Conservation (phyloP, 176 grass and related monocot species). For the Raddia distichophylla region DNA sequence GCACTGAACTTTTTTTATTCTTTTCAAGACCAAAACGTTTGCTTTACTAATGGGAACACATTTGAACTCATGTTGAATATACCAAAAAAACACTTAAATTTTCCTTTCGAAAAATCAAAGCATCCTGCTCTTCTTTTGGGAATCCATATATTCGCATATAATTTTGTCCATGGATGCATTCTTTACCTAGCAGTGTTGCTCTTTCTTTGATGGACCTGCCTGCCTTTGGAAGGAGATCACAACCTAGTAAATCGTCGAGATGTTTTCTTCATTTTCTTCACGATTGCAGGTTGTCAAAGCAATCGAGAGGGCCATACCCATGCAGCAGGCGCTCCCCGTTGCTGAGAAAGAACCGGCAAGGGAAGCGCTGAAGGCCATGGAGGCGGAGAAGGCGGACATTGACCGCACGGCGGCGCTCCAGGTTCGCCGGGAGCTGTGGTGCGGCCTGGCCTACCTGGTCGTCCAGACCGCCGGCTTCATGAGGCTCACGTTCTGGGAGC, state of each 20-base stretch:
- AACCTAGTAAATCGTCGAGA: constrained; percentile 59
- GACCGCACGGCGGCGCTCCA: constrained; percentile 41
- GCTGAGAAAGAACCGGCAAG: constrained; percentile 15
- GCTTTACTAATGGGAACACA: not conserved
- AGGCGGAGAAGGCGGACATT: constrained; percentile 64
- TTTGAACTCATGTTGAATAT: not conserved
- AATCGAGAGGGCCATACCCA: constrained; percentile 65
- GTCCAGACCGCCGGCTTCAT: constrained; percentile 77
- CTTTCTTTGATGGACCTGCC: constrained; percentile 48
- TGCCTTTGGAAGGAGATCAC: constrained; percentile 59
- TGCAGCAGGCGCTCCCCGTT: not conserved
- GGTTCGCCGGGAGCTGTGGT: constrained; percentile 80
- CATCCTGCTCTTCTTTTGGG: not conserved
- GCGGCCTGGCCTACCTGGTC: constrained; percentile 61
- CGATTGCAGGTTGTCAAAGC: constrained; percentile 71
- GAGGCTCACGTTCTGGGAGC: constrained; percentile 97
- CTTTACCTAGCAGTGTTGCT: constrained; percentile 23
- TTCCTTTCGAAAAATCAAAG: not conserved
- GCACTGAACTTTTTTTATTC: not conserved
- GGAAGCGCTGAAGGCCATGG: constrained; percentile 69
- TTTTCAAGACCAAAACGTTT: not conserved
- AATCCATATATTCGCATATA: not conserved
- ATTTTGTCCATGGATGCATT: not conserved
- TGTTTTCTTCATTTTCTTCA: constrained; percentile 41
- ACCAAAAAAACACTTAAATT: not conserved